phyloP scores from a whole-genome alignment of 2,329 filamentous ascomycete genomes.

The Colletotrichum coccodes region DNA sequence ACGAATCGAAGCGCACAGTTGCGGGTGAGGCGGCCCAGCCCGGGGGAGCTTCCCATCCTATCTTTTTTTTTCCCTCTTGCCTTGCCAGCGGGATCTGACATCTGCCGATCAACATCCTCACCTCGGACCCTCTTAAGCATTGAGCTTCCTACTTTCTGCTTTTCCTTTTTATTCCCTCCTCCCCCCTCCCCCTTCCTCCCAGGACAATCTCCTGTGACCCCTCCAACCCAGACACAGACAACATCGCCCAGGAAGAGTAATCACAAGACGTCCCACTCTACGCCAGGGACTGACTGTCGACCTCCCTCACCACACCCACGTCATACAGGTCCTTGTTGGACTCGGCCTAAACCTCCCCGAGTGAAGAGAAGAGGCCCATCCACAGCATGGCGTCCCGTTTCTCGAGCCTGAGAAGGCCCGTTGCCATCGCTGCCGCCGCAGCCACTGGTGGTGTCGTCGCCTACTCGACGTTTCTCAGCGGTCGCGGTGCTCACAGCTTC shows the following conservation, averaged over 20 bases:
- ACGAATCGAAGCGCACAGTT: conserved; percentile 25
- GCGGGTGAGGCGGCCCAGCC: conserved; percentile 29
- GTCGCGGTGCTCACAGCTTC: conserved; percentile 42
- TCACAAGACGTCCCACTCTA: not conserved
- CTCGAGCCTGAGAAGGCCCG: conserved; percentile 46
- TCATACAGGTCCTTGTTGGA: not conserved
- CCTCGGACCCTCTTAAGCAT: conserved; percentile 23
- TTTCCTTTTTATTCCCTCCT: not conserved
- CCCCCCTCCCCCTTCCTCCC: not conserved
- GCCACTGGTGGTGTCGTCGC: conserved; percentile 41
- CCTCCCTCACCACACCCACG: not conserved
- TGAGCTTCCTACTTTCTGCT: conserved; percentile 2
- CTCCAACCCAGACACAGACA: not conserved
- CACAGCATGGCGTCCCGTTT: conserved; percentile 47
- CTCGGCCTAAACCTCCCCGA: conserved; percentile 14
- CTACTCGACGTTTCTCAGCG: conserved; percentile 39
- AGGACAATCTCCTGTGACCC: not conserved
- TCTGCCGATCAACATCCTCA: conserved; percentile 24
- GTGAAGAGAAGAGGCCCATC: not conserved
- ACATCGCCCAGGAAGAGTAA: not conserved
- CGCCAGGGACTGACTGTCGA: not conserved
- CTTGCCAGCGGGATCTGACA: not conserved
- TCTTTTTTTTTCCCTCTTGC: not conserved
- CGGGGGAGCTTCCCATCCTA: not conserved
- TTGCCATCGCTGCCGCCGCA: conserved; percentile 42